Base-by-base conservation (phyloP, 1,139 yeast species). In the Yamadazyma friedrichii region DNA sequence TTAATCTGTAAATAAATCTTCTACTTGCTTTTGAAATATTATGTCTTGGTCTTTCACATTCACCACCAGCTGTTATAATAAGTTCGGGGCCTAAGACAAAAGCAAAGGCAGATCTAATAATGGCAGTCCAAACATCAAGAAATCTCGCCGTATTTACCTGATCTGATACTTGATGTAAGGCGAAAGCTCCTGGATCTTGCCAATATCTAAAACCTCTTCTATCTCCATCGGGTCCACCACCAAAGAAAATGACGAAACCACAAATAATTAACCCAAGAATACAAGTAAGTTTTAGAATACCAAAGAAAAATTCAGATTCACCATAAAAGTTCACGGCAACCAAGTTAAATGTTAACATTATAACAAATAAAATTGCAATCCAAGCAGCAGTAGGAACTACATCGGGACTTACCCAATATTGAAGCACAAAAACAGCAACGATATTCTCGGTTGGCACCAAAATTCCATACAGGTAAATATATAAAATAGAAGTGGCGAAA, bases 371-470 rank as follows among this genome's bases (percentile, higher is more conserved):
- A 2, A 70, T 54, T 1, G 71, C 65, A 3, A 71, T 68, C 73
- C 74, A 70, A 3, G 63, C 70, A 1, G 68, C 70, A 1, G 75
- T 71, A 45, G 24, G 24, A 20, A 20, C 24, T 8, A 20, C 24
- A 20, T 20, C 24, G 1, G 47, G 46, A 26, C 56, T 51, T 12
- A 58, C 62, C 94, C 95, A 86, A 56, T 74, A 86, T 54, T 84
- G 88, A 35, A 86, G 68, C 52, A 86, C 78, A 24, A 87, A 76
- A 53, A 85, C 85, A 31, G 84, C 88, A n/a, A 88, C 84, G 2
- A 86, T 84, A 40, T 86, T 78, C 60, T 86, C 95, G 53, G 81
- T 85, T 1, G 95, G 94, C 38, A 86, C 83, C 75, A 31, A 85
- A 80, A 55, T 88, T 78, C 56, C 84, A 82, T 52, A 84, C 67